Base-by-base conservation (phyloP, 345 rosid genomes). In the Pugionium cornutum region DNA sequence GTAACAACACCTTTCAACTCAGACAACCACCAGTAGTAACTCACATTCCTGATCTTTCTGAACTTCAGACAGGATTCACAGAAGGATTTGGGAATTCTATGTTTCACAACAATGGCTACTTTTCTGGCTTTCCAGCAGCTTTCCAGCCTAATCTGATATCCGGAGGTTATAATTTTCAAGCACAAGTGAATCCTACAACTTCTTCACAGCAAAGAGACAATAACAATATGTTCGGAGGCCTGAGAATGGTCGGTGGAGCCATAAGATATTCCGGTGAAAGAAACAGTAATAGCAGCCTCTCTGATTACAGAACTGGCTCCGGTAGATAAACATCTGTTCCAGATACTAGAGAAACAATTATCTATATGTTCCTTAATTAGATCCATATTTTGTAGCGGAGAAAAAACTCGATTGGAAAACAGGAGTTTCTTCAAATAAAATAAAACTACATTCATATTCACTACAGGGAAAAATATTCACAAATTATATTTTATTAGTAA, bases 71-170 rank as follows among this genome's bases (percentile, higher is more conserved):
- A 26, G 64, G 58, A 37, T 49, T 29, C 9, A 48, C 52, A 27
- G 52, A 66, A 52, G 68, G 28, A n/a, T 67, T 53, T 28, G 58
- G 44, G 47, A 74, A 47, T 62, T 4, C 58, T 40, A 4, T 61
- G 63, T 60, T 37, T 46, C 11, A 48, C 41, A 55, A 62, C 54
- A 67, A 54, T 9, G 45, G 53, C 29, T 53, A 74, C 77, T 53
- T 73, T 1, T 66, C 72, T 52, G 51, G 62, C 55, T 67, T 61
- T 67, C 54, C 64, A 18, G 43, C 58, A 54, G 64, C 64, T 61
- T 67, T 50, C 30, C 73, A 47, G 39, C 51, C 72, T 57, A 52
- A 59, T 66, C 26, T 52, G 42, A 45, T 66, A 0, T 6, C 59
- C 18, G 47, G 40, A 27, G 27, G 70, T 56, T 64, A 54, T 6